Conservation (phyloP, 2,329 filamentous ascomycete species). For the Aspergillus sp. region DNA sequence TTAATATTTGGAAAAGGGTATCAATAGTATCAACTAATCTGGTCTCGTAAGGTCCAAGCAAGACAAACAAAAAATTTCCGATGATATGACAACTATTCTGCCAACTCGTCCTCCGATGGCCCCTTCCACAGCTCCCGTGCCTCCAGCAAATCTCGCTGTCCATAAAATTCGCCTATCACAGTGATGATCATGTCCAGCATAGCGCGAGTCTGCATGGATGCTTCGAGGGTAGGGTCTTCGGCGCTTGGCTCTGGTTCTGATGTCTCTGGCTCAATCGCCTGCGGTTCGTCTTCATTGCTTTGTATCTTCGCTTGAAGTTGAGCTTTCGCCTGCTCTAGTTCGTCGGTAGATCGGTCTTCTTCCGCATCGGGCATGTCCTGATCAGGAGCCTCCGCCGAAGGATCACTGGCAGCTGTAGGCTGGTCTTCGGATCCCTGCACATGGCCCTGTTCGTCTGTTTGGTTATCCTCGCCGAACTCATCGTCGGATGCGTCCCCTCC, state of each 20-base stretch:
- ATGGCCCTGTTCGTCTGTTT: background rate
- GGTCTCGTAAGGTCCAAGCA: background rate
- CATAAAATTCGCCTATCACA: slow-evolving; percentile 82
- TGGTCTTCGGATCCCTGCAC: background rate
- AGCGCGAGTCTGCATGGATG: slow-evolving; percentile 47
- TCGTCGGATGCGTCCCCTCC: slow-evolving; percentile 25
- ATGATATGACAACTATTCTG: background rate
- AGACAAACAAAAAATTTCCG: background rate
- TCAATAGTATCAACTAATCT: background rate
- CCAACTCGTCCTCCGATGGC: background rate
- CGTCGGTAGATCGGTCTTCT: slow-evolving; percentile 16
- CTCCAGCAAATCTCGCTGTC: slow-evolving; percentile 80
- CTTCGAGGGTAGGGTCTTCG: slow-evolving; percentile 21
- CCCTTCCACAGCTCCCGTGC: slow-evolving; percentile 60
- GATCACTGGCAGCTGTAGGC: slow-evolving; percentile 1
- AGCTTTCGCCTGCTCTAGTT: slow-evolving; percentile 52
- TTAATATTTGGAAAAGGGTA: background rate
- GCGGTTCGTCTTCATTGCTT: slow-evolving; percentile 17
- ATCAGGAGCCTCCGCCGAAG: slow-evolving; percentile 5
- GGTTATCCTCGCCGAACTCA: slow-evolving; percentile 15
- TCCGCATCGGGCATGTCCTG: slow-evolving; percentile 18
- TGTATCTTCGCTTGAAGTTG: slow-evolving; percentile 44
- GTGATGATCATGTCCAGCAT: slow-evolving; percentile 91
- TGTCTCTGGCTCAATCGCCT: slow-evolving; percentile 12
- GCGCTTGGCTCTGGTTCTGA: background rate